A percentile compares a stretch with the other conserved stretches of the same genome.
phyloP scores from a whole-genome alignment of 352 stramenopile species.

The Elongisporangium anandrum region DNA sequence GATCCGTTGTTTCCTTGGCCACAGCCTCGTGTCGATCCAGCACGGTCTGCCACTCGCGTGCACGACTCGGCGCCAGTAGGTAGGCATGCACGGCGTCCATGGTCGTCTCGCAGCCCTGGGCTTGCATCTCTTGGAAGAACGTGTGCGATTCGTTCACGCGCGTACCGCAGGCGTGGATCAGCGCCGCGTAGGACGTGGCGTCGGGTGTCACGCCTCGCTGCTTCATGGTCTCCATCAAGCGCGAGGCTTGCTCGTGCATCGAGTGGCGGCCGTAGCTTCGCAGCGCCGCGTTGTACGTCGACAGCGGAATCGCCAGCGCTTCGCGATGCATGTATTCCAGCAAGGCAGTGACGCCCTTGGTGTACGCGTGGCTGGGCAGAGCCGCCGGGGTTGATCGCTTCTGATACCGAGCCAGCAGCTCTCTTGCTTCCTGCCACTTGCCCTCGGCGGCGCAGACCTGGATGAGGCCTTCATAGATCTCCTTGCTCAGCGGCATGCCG shows the following conservation, averaged over 20 bases:
- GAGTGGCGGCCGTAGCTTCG: slow-evolving; percentile 44
- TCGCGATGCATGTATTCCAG: slow-evolving; percentile 43
- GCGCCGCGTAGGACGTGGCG: slow-evolving; percentile 47
- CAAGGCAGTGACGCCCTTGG: slow-evolving; percentile 37
- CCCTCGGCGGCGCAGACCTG: slow-evolving; percentile 39
- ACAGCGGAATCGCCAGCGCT: slow-evolving; percentile 28
- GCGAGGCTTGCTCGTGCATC: slow-evolving; percentile 27
- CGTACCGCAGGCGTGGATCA: slow-evolving; percentile 46
- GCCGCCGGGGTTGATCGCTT: slow-evolving; percentile 28
- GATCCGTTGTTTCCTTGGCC: slow-evolving; percentile 28
- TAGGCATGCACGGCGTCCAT: slow-evolving; percentile 27
- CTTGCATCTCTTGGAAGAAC: slow-evolving; percentile 40
- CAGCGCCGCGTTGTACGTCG: slow-evolving; percentile 61
- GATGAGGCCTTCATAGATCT: slow-evolving; percentile 40
- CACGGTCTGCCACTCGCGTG: slow-evolving; percentile 9
- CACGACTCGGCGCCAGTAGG: slow-evolving; percentile 19
- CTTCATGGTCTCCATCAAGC: slow-evolving; percentile 42
- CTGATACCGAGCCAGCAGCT: slow-evolving; percentile 43
- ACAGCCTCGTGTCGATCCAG: slow-evolving; percentile 12
- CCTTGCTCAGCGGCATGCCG: slow-evolving; percentile 22
- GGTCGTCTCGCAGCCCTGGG: slow-evolving; percentile 6
- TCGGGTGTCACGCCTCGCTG: slow-evolving; percentile 30
- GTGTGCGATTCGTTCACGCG: slow-evolving; percentile 32
- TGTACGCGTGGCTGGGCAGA: slow-evolving; percentile 34
- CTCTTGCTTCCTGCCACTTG: slow-evolving; percentile 51